These are phyloP conservation scores for Orychophragmus violaceus DNA, from an alignment of 345 rosid species.

Conservation along the genomic window DNA sequence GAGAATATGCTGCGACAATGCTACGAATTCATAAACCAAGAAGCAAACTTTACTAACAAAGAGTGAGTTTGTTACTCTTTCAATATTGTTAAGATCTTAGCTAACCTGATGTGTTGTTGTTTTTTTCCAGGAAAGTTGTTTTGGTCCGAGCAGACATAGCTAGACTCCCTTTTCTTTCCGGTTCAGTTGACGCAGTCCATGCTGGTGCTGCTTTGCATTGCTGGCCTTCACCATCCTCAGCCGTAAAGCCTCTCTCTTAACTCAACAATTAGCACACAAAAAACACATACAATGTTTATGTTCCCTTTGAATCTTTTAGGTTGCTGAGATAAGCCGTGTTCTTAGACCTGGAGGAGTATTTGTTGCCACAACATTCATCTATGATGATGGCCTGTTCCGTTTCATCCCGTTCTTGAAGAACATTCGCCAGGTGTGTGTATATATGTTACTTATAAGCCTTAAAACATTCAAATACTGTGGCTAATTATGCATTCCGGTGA, in stretches of 20 bases:
- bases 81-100: neutral
- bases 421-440: constrained; percentile 54
- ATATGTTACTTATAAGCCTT: neutral
- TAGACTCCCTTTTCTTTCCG: constrained; percentile 67
- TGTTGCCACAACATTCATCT: constrained; percentile 63
- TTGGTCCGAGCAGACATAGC: constrained; percentile 89
- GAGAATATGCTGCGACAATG: constrained; percentile 86
- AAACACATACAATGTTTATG: neutral
- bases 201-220: constrained; percentile 94
- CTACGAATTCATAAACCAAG: constrained; percentile 53
- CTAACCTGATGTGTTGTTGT: neutral
- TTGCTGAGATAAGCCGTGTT: constrained; percentile 85
- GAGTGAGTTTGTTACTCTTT: constrained; percentile 61
- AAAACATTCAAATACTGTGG: neutral
- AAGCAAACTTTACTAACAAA: constrained; percentile 55
- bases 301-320: constrained; percentile 30
- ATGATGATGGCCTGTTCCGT: constrained; percentile 57
- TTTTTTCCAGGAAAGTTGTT: constrained; percentile 48
- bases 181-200: constrained; percentile 80
- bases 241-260: constrained; percentile 39
- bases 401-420: constrained; percentile 45
- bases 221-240: constrained; percentile 87
- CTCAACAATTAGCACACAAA: neutral
- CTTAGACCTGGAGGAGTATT: constrained; percentile 84
- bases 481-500: constrained; percentile 3